Percentiles rank a stretch among this genome's conserved stretches.
These are phyloP conservation scores for Trichophyton simii DNA, from an alignment of 2,329 filamentous ascomycete genomes.

Conservation along the genomic window DNA sequence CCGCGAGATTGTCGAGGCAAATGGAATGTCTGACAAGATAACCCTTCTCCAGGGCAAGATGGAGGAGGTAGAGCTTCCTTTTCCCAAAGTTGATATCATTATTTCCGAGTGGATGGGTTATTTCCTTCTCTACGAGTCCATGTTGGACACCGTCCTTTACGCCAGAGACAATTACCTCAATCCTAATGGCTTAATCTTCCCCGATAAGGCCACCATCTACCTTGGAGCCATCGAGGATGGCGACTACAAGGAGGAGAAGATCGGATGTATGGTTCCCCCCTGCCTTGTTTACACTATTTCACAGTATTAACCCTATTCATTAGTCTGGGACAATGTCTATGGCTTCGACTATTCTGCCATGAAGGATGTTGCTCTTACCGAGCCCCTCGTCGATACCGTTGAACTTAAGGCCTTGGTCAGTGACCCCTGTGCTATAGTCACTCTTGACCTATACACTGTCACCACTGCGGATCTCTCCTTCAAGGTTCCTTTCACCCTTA, in stretches of 20 bases:
- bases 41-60: slow-evolving; percentile 98
- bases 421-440: slow-evolving; percentile 72
- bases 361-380: slow-evolving; percentile 83
- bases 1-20: slow-evolving; percentile 80
- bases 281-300: neutral
- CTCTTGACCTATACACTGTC: slow-evolving; percentile 87
- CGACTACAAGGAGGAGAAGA: slow-evolving; percentile 99
- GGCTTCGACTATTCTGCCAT: slow-evolving; percentile 93
- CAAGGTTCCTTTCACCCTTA: slow-evolving; percentile 61
- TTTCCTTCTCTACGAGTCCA: slow-evolving; percentile 96
- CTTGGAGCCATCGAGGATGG: slow-evolving; percentile 95
- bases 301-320: slow-evolving; percentile 9
- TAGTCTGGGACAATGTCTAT: slow-evolving; percentile 99
- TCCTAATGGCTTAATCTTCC: slow-evolving; percentile 87
- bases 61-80: slow-evolving; percentile 92
- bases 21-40: slow-evolving; percentile 91
- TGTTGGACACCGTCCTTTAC: slow-evolving; percentile 96
- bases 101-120: slow-evolving; percentile 99
- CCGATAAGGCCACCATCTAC: slow-evolving; percentile 96
- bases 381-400: slow-evolving; percentile 94
- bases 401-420: slow-evolving; percentile 95
- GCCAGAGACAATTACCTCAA: slow-evolving; percentile 84
- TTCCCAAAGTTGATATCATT: slow-evolving; percentile 95
- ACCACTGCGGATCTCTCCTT: slow-evolving; percentile 74
- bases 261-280: slow-evolving; percentile 63